Percentiles rank a stretch among this genome's conserved stretches.
Conservation (phyloP, 148 eudicot species). For the Amaranthus hypochondriacus region DNA sequence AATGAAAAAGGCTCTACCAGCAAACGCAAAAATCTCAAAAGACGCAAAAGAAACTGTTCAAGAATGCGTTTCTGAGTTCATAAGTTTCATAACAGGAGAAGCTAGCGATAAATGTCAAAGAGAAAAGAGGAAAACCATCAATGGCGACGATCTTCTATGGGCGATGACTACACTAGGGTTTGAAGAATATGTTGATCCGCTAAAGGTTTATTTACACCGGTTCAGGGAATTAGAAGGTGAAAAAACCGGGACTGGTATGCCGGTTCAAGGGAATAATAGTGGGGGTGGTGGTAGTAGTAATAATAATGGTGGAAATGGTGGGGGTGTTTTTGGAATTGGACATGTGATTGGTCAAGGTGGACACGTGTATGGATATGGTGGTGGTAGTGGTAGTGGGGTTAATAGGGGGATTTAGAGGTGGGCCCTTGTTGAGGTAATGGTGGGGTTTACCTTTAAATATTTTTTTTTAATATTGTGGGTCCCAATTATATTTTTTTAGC, state of each 20-base stretch:
- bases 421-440: not conserved
- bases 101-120: slow-evolving; percentile 57
- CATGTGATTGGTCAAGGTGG: slow-evolving; percentile 37
- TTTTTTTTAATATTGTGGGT: not conserved
- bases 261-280: slow-evolving; percentile 30
- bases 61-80: slow-evolving; percentile 62
- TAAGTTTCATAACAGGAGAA: slow-evolving; percentile 57
- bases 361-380: slow-evolving; percentile 37
- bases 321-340: slow-evolving; percentile 36
- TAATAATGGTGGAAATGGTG: slow-evolving; percentile 20
- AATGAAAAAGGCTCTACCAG: slow-evolving; percentile 57
- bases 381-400: slow-evolving; percentile 19
- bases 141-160: slow-evolving; percentile 61
- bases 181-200: slow-evolving; percentile 55
- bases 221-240: slow-evolving; percentile 59
- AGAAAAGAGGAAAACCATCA: slow-evolving; percentile 61
- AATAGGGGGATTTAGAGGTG: not conserved
- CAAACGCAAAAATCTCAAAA: slow-evolving; percentile 52
- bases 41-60: slow-evolving; percentile 63
- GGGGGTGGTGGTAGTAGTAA: slow-evolving; percentile 23
- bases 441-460: slow-evolving; percentile 14
- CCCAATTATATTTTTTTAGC: not conserved
- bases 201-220: slow-evolving; percentile 48
- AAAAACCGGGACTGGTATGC: slow-evolving; percentile 26
- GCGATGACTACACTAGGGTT: slow-evolving; percentile 64